Base-by-base conservation (phyloP, 768 basidiomycete species). In the Tricholoma bakamatsutake region DNA sequence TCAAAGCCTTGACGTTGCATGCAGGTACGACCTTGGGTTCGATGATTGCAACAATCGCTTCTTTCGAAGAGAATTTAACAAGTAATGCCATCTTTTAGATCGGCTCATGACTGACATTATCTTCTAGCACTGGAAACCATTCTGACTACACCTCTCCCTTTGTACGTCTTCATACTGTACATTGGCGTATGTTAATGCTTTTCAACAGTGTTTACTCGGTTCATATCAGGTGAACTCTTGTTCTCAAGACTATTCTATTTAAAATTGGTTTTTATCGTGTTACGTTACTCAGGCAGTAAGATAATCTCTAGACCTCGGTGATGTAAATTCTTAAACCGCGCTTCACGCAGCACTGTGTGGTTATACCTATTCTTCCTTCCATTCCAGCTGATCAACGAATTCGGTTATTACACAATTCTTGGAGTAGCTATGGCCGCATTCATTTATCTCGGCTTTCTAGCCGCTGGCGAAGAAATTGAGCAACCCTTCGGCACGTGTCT, bases 341-440 rank as follows among this genome's bases (percentile, higher is more conserved):
- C 21, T 30, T 7, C 15, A 31, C 57, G 13, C 46, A 78, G 83
- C 64, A 85, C 83, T 39, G 82, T 86, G 35, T 87, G 83, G 85
- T 65, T 85, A 21, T 90, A 88, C 67, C 77, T 88, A 2, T 86
- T 89, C 73, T 84, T 87, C 67, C 73, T 90, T 1, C 88, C 87
- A 1, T 88, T 90, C 77, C 87, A 90, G 67, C 75, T 88, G 6
- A 79, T 85, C 50, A 71, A 71, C 43, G 76, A 78, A 33, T 84
- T 88, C 60, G 73, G 70, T 10, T 88, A 84, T 75, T 79, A 81
- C 64, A 79, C 85, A 4, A 82, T 89, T 42, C 81, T 83, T 1
- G 86, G 85, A 37, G 83, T 85, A 5, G 74, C 75, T 13, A 76
- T 88, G 40, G 84, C 86, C 1, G 72, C 83, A 0, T 86, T 87